Evolutionary conservation across 1,139 yeast species (phyloP), one percentile per base, ranked within the genome.

Genomic region (Hemisphaericaspora xylofermentans): DNA sequence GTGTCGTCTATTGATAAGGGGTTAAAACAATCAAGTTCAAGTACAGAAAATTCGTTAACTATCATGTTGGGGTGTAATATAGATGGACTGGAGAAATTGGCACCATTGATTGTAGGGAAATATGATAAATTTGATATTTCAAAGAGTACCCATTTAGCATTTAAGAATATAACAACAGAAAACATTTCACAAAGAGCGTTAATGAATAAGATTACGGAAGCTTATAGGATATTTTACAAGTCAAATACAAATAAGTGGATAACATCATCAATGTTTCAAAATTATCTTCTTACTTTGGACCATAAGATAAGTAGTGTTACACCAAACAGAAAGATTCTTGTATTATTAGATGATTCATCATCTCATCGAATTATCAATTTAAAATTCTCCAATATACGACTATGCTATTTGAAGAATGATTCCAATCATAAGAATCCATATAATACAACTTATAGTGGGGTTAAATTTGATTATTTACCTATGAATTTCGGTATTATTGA

Each of bases 401-500:
- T 82, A 36, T 61, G 71, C 25, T 72, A 65, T 45, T 50, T 71
- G 49, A 70, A 70, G 44, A 71, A 71, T 46, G 68, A 70, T 37
- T 56, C 68, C 26, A 66, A 60, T 43, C 72, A 68, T 47, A 68
- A 66, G 41, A 68, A 68, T 36, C 72, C 74, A 0, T 66, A 61
- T 49, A 60, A 60, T 40, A 59, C 72, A 2, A 51, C 61, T 7
- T 61, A 56, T 43, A 61, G 61, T 40, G 74, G 73, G 5, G 63
- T 64, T 29, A 68, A 64, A 43, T 70, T 70, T 42, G 76, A 74
- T 50, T 80, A 78, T 52, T 58, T 80, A 29, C 87, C 87, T 2
- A 79, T 80, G 71, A 78, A 74, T 48, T 80, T 81, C 69, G 88
- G 88, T 2, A 78, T 81, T 3, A 66, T 78, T 22, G 82, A 79